Evolutionary conservation across 257 asterid species (phyloP), one percentile per base, ranked within the genome.

Genomic region (Solanum gracilifrons): DNA sequence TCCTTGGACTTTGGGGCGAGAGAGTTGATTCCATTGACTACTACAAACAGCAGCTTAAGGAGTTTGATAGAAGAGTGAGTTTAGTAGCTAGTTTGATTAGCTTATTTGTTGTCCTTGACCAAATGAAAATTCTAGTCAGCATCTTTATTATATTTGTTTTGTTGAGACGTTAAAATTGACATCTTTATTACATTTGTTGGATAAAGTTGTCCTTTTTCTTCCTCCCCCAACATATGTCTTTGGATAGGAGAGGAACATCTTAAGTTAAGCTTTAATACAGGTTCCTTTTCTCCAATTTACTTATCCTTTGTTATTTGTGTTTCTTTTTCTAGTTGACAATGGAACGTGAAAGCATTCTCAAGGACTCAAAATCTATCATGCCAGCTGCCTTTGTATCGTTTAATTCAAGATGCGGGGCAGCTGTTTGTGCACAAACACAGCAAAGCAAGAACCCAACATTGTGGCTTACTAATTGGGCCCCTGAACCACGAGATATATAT

Each of bases 391-490:
- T 97, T 89, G 99, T 97, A 55, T 96, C 99, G 0, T 97, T 97
- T 91, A 91, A 93, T 88, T 92, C 99, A 23, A 94, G 99, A 91
- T 95, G 99, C 92, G 99, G 96, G 58, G 99, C 99, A 62, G 98
- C 99, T 83, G 98, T 97, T 87, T 96, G 99, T 92, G 99, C 99
- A 62, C 99, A 97, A 90, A 96, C 99, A 90, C 96, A 93, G 82
- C 99, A 97, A 89, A 95, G 98, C 95, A 95, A 93, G 85, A 97
- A 94, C 55, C 99, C 99, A 20, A 96, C 98, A 9, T 85, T 91
- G 71, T 97, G 98, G 99, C 87, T 96, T 88, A 96, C 99, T 60
- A 90, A 92, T 88, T 95, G 98, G 99, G 99, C 99, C 39, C 99
- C 99, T 5, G 99, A 97, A 88, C 99, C 99, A 64, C 97, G 97